These are phyloP conservation scores for Hyaloperonospora brassicae DNA, from an alignment of 352 stramenopile genomes.

Conservation along the genomic window DNA sequence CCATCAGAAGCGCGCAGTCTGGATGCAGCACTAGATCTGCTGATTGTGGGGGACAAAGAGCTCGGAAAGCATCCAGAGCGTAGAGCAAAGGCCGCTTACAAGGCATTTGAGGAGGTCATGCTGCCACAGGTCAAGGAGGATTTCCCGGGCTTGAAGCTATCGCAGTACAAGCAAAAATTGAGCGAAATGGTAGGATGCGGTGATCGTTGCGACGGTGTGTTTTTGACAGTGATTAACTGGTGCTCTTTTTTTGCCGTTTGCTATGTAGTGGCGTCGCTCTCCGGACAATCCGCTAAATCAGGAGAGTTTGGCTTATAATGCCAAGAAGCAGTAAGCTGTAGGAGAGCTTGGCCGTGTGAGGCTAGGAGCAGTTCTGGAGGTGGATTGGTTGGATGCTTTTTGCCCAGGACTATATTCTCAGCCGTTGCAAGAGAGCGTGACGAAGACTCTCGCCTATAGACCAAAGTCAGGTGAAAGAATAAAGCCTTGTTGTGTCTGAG, in stretches of 20 bases:
- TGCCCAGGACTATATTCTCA: no score
- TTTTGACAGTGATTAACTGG: constrained; percentile 7
- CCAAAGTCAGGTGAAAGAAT: no score
- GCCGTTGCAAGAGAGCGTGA: no score
- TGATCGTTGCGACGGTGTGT: neutral
- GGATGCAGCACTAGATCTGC: constrained; percentile 53
- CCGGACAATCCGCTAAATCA: constrained; percentile 76
- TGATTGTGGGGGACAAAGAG: constrained; percentile 44
- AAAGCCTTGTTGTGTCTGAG: no score
- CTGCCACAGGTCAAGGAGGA: constrained; percentile 62
- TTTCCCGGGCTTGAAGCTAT: constrained; percentile 67
- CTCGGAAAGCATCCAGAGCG: constrained; percentile 56
- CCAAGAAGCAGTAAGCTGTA: constrained; percentile 47
- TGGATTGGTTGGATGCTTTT: no score
- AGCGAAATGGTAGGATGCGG: constrained; percentile 52
- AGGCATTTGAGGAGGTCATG: constrained; percentile 71
- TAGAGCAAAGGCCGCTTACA: constrained; percentile 69
- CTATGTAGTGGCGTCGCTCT: constrained; percentile 59
- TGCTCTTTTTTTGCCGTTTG: constrained; percentile 1
- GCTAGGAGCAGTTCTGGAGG: no score
- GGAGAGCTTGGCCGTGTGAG: neutral
- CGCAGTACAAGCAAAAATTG: constrained; percentile 76
- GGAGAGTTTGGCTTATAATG: constrained; percentile 63
- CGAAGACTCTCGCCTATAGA: no score
- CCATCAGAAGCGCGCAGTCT: constrained; percentile 51